Evolutionary conservation across 2,329 filamentous ascomycete genomes (phyloP), one percentile per base, ranked within the genome.

Genomic region (Pseudocercospora cruenta): DNA sequence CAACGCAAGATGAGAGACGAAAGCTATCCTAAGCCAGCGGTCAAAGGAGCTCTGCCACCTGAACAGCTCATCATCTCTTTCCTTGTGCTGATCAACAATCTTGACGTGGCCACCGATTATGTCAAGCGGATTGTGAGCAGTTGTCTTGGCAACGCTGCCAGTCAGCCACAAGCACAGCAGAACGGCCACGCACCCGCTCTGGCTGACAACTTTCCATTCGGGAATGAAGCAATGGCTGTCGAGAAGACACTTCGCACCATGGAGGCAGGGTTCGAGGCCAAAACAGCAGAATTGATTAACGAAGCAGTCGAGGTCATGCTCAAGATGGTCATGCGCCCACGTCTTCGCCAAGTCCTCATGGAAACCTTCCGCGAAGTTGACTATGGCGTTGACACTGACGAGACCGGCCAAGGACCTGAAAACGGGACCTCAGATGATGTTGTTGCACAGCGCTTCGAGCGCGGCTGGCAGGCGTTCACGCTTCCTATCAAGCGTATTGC

Each of bases 1-100:
- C 94, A 98, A 78, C 90, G 94, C 65, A 97, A 96, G 80, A 98
- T 99, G 95, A 89, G 93, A 53, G 93, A 98, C 77, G 95, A 99
- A 78, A 91, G 90, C 68, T 98, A 97, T 75, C 95, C 94, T 0
- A 92, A 91, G 74, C 85, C 92, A 1, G 82, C 88, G 0, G 87
- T 94, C 0, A 90, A 93, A 77, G 93, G 93, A 45, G 91, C 89
- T 0, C 85, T 94, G 53, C 94, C 94, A 0, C 92, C 94, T 0
- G 95, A 99, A 78, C 89, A 93, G 73, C 92, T 90, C 72, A 91
- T 97, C 70, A 87, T 98, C 60, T 85, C 91, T 3, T 99, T 99
- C 78, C 88, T 97, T 16, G 90, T 98, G 22, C 86, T 97, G 55
- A 93, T 97, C 79, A 99, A 99, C 84, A 97, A 94, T 77, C 88